Base-by-base conservation (phyloP, 306 rosid genomes). In the Lathyrus sativus region DNA sequence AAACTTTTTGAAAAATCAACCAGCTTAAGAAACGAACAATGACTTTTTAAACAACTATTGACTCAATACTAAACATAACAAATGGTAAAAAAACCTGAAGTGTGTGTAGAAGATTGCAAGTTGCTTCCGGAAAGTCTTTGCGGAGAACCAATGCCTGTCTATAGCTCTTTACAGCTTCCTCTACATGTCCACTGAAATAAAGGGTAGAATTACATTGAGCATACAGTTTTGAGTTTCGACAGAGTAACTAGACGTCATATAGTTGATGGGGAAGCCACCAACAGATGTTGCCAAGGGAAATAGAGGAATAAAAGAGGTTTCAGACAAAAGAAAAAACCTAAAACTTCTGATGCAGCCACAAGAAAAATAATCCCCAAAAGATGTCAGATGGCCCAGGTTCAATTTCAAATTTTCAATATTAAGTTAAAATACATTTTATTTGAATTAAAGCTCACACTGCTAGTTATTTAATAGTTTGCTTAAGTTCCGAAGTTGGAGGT, bases 91-190 rank as follows among this genome's bases (percentile, higher is more conserved):
- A 62, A 79, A 93, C 99, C 97, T 91, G 97, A 67, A 95, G 85
- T 5, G 97, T 95, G 76, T 95, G 99, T 31, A 95, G 76, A 57
- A 95, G 97, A 85, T 95, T 95, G 89, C 99, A 90, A 59, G 97
- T 91, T 80, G 99, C 99, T 78, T 95, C 99, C 24, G 99, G 97
- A 75, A 95, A 95, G 37, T 95, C 99, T 2, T 88, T 78, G 45
- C 99, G 96, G 49, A 95, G 85, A 75, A 63, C 33, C 81, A 95
- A 66, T 44, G 99, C 96, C 79, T 91, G 96, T 56, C 74, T 87
- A 60, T 95, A 95, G 86, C 97, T 85, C 83, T 85, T 88, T 11
- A 88, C 80, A 68, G 99, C 97, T 55, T 86, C 92, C 76, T 95
- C 99, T 48, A 95, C 99, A 72, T 14, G 97, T 71, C 96, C 97